Evolutionary conservation across 75 land plant species (phyloP).

Genomic region (Ceratopteris richardii): DNA sequence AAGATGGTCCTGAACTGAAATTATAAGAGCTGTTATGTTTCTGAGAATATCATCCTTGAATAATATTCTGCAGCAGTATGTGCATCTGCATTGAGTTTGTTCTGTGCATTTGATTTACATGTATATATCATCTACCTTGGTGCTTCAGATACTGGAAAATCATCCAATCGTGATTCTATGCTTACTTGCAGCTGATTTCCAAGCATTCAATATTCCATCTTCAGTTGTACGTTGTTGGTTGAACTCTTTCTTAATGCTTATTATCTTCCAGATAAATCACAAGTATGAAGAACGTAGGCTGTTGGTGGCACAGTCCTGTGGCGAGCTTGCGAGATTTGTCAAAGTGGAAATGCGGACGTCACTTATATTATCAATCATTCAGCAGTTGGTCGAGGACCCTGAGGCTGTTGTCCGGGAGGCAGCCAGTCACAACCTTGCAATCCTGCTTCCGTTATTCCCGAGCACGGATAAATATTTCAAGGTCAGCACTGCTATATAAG

Average conservation of each 20-base stretch:
- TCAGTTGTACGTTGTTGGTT: too few species aligned
- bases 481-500: constrained; percentile 93
- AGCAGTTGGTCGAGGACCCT: constrained; percentile 82
- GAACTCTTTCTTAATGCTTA: too few species aligned
- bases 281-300: constrained; percentile 90
- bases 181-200: background rate
- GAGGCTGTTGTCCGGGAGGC: constrained; percentile 90
- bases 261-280: constrained; percentile 66
- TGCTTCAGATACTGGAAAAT: too few species aligned
- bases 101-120: too few species aligned
- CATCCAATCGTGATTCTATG: too few species aligned
- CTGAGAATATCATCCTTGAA: too few species aligned
- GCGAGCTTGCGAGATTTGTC: constrained; percentile 88
- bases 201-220: too few species aligned
- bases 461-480: constrained; percentile 96
- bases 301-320: constrained; percentile 96
- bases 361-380: constrained; percentile 83
- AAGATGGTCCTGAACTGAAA: too few species aligned
- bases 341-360: constrained; percentile 90
- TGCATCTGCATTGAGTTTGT: too few species aligned
- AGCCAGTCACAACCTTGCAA: constrained; percentile 84
- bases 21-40: too few species aligned
- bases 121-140: too few species aligned
- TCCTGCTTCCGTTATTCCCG: constrained; percentile 88
- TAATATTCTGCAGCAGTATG: too few species aligned